phyloP scores from a whole-genome alignment of 345 rosid genomes.

The Gossypium arboreum region DNA sequence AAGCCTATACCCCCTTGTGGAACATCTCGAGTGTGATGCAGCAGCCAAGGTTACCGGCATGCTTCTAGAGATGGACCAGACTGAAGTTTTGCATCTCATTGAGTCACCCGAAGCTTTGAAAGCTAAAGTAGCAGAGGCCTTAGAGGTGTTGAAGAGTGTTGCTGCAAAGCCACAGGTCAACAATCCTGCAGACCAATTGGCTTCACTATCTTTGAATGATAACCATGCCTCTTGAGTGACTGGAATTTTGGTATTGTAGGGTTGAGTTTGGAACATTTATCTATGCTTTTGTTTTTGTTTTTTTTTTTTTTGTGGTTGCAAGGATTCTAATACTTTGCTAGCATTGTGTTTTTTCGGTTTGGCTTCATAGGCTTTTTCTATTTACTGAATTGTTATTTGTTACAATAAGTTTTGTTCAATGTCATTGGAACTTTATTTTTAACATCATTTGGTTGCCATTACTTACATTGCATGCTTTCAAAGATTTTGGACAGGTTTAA shows the following conservation, averaged over 20 bases:
- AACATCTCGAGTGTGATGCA: constrained; percentile 57
- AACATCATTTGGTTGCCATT: too few relatives aligned
- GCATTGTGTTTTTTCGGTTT: not conserved
- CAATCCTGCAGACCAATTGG: constrained; percentile 48
- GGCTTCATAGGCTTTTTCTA: not conserved
- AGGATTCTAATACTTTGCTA: not conserved
- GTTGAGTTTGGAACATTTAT: not conserved
- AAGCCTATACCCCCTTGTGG: constrained; percentile 64
- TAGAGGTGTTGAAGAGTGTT: constrained; percentile 64
- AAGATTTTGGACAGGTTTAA: too few relatives aligned
- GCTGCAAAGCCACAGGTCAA: constrained; percentile 43
- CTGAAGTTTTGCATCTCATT: constrained; percentile 70
- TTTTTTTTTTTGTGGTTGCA: not conserved
- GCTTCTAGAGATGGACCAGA: constrained; percentile 88
- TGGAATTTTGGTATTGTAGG: constrained; percentile 2
- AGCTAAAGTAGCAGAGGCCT: constrained; percentile 66
- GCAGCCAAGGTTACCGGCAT: constrained; percentile 80
- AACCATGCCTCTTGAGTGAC: constrained; percentile 36
- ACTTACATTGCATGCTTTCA: too few relatives aligned
- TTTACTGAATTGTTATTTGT: not conserved
- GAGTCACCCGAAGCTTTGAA: constrained; percentile 65
- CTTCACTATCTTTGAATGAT: constrained; percentile 52
- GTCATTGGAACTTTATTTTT: too few relatives aligned
- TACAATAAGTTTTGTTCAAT: too few relatives aligned
- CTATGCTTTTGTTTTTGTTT: not conserved